Percentiles rank a stretch among this genome's conserved stretches.
Evolutionary conservation across 352 stramenopile species (phyloP).

Genomic region (Hyaloperonospora arabidopsidis): DNA sequence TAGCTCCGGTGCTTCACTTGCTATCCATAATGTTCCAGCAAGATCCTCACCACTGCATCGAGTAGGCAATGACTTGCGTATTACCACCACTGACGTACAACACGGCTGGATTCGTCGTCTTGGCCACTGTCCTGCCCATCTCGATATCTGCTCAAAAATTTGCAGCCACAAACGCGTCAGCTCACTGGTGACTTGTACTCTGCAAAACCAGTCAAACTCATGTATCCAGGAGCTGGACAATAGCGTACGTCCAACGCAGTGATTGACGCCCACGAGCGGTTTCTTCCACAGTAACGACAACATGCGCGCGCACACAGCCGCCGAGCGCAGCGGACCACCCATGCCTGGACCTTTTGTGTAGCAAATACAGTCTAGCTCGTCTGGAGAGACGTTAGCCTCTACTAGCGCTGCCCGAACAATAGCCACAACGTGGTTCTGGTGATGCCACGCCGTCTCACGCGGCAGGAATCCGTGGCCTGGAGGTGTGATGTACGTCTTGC

Average conservation of each 20-base stretch:
- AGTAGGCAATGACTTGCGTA: constrained; percentile 93
- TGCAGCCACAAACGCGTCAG: constrained; percentile 1
- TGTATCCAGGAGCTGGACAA: constrained; percentile 7
- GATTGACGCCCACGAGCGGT: constrained; percentile 96
- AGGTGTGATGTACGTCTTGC: constrained; percentile 99
- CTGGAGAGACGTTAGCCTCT: constrained; percentile 83
- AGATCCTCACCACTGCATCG: constrained; percentile 60
- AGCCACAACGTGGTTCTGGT: constrained; percentile 95
- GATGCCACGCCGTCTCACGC: constrained; percentile 97
- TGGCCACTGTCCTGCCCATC: constrained; percentile 98
- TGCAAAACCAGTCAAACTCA: background rate
- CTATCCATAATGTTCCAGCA: background rate
- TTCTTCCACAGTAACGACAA: constrained; percentile 93
- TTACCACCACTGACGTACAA: constrained; percentile 99
- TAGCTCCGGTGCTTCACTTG: background rate
- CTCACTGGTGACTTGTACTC: too few species aligned
- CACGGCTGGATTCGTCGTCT: constrained; percentile 92
- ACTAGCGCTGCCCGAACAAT: constrained; percentile 91
- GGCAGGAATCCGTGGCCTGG: constrained; percentile 96
- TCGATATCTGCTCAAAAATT: constrained; percentile 89
- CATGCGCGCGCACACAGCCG: constrained; percentile 91
- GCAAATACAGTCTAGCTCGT: constrained; percentile 90
- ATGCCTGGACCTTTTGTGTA: constrained; percentile 97
- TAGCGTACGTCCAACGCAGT: constrained; percentile 93
- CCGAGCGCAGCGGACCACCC: constrained; percentile 95